Conservation (phyloP, 192 early-diverging fungal genomes). For the Coemansia sp. region DNA sequence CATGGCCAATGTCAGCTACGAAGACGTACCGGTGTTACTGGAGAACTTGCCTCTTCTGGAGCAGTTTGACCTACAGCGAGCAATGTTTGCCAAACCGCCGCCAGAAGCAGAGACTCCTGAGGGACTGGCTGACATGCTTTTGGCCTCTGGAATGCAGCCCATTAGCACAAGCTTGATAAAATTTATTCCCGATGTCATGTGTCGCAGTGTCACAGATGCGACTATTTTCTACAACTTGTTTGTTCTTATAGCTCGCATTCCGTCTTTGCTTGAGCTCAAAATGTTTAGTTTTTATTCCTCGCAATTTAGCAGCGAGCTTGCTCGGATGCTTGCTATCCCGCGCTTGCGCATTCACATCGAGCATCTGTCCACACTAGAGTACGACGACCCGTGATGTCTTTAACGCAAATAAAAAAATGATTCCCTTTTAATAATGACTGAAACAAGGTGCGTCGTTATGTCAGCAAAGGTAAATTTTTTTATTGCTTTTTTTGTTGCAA, state of each 20-base stretch:
- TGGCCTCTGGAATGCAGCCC: slow-evolving; percentile 23
- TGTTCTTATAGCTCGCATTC: slow-evolving; percentile 30
- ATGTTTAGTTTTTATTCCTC: slow-evolving; percentile 38
- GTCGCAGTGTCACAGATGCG: slow-evolving; percentile 25
- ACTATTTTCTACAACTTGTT: slow-evolving; percentile 41
- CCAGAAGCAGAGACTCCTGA: slow-evolving; percentile 21
- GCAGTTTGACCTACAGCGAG: slow-evolving; percentile 26
- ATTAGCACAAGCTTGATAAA: slow-evolving; percentile 34
- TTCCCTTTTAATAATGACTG: slow-evolving; percentile 3
- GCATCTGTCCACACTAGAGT: slow-evolving; percentile 32
- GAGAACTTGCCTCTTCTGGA: slow-evolving; percentile 29
- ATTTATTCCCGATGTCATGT: slow-evolving; percentile 31
- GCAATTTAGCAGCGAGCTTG: slow-evolving; percentile 28
- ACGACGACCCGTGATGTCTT: neutral
- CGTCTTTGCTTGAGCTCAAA: slow-evolving; percentile 32
- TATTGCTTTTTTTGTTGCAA: neutral
- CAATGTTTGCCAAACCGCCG: slow-evolving; percentile 22
- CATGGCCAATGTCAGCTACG: slow-evolving; percentile 18
- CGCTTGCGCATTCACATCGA: slow-evolving; percentile 22
- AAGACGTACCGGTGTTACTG: slow-evolving; percentile 21
- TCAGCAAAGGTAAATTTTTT: too few relatives aligned
- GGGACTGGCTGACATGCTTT: slow-evolving; percentile 27
- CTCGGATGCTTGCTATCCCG: slow-evolving; percentile 33
- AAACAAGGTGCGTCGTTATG: neutral
- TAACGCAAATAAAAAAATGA: neutral